phyloP scores from a whole-genome alignment of 129 eudicot genomes.

The Sambucus nigra region DNA sequence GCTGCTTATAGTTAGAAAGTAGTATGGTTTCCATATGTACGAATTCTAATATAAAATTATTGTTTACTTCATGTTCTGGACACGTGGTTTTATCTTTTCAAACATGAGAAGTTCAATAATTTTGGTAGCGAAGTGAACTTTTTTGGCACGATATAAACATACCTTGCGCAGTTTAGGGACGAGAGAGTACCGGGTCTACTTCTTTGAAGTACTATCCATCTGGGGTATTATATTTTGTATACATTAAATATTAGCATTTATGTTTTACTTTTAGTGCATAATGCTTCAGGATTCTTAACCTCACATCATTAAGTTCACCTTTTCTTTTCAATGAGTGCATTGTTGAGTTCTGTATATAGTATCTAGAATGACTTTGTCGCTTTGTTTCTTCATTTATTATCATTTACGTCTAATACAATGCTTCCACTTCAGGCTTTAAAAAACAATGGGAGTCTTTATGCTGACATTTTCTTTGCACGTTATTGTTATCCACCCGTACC shows the following conservation, averaged over 20 bases:
- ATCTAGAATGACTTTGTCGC: not conserved
- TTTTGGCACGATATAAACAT: conserved; percentile 92
- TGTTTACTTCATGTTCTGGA: conserved; percentile 38
- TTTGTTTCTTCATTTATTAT: not conserved
- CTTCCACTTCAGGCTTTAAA: conserved; percentile 54
- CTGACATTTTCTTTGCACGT: conserved; percentile 87
- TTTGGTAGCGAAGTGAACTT: conserved; percentile 73
- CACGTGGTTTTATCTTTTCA: conserved; percentile 94
- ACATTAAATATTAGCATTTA: not conserved
- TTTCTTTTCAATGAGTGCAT: too few relatives aligned
- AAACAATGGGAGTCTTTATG: conserved; percentile 80
- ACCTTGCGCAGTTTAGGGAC: conserved; percentile 89
- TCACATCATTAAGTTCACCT: too few relatives aligned
- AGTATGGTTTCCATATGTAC: too few relatives aligned
- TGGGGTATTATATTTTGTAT: conserved; percentile 34
- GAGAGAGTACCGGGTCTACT: conserved; percentile 65
- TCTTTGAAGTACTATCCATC: conserved; percentile 78
- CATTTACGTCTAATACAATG: not conserved
- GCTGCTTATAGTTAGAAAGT: too few relatives aligned
- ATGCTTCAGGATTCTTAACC: not conserved
- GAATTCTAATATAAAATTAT: not conserved
- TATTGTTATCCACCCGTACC: conserved; percentile 87
- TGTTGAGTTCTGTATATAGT: not conserved
- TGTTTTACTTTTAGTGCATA: not conserved
- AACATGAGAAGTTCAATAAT: conserved; percentile 68